Evolutionary conservation across 208 protist species (phyloP), one percentile per base, ranked within the genome.

Genomic region (Wallacemonas sp.): DNA sequence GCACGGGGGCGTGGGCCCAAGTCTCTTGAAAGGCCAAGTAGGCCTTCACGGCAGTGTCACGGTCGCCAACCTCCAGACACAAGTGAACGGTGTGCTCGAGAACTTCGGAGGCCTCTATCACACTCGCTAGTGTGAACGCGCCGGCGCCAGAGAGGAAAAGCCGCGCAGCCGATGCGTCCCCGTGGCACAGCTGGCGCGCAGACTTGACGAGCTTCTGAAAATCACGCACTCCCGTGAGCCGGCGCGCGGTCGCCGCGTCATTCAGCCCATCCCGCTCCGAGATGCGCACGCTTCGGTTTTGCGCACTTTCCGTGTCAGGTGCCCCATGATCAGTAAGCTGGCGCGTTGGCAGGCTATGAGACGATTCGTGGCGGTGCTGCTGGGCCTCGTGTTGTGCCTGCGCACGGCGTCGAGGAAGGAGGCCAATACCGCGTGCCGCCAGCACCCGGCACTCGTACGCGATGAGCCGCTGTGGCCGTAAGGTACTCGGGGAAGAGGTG

Each of bases 21-120:
- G 29, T 57, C 29, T 57, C 50, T 26, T 32, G 50, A 32, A 78
- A 69, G 3, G 55, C 66, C 30, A 72, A 2, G 27, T 78, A 78
- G 2, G 62, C 66, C 2, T 52, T 53, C 26, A 69, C 54, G 9
- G 66, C 61, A 8, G 66, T 78, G 33, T 63, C 57, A 9, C 66
- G 24, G 33, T 78, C 72, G 4, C 34, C 37, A 5, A 66, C 46
- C 24, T 52, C 55, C 8, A 29, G 48, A 33, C 66, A 73, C 55
- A 73, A 46, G 15, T 19, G 10, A 2, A 69, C 17, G 3, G 57
- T 66, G 22, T 73, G 61, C 45, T 36, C 41, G 10, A 78, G 34
- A 24, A 57, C 55, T 32, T 17, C 36, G 1, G 58, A n/a, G 1
- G 66, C 41, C 19, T 32, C 38, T 8, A 24, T 36, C 57, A 54